Conservation (phyloP, 148 eudicot genomes). For the Pouteria glomerata region DNA sequence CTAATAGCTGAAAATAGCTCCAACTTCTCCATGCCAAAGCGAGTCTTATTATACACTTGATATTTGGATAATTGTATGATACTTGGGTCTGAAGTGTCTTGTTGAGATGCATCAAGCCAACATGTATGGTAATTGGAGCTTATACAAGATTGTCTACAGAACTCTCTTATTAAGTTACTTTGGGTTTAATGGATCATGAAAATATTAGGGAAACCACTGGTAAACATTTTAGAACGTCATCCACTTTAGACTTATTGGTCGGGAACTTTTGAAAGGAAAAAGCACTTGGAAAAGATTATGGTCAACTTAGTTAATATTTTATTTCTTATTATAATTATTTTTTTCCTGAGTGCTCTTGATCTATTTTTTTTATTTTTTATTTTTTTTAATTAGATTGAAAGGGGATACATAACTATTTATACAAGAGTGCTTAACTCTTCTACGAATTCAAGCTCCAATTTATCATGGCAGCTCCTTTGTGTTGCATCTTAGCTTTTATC, state of each 20-base stretch:
- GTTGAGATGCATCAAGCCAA: neutral
- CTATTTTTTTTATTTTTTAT: neutral
- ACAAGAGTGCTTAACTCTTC: neutral
- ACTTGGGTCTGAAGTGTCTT: neutral
- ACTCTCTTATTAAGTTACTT: neutral
- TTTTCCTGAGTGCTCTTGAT: too few relatives aligned
- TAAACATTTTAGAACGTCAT: neutral
- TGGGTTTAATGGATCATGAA: neutral
- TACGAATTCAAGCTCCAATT: neutral
- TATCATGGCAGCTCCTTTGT: neutral
- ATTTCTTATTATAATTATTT: neutral
- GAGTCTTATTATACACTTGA: neutral
- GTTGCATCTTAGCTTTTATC: conserved; percentile 2
- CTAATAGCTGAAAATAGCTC: too few relatives aligned
- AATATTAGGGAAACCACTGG: neutral
- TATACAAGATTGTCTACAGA: neutral
- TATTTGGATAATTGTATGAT: neutral
- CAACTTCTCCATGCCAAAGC: too few relatives aligned
- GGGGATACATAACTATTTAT: neutral
- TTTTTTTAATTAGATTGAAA: neutral
- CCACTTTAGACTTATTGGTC: too few relatives aligned
- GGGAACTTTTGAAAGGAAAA: neutral
- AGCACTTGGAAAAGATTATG: neutral
- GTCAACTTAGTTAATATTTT: neutral
- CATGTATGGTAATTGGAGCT: neutral